Conservation (phyloP, 2,329 filamentous ascomycete species). For the Beauveria scarabaeidicola region DNA sequence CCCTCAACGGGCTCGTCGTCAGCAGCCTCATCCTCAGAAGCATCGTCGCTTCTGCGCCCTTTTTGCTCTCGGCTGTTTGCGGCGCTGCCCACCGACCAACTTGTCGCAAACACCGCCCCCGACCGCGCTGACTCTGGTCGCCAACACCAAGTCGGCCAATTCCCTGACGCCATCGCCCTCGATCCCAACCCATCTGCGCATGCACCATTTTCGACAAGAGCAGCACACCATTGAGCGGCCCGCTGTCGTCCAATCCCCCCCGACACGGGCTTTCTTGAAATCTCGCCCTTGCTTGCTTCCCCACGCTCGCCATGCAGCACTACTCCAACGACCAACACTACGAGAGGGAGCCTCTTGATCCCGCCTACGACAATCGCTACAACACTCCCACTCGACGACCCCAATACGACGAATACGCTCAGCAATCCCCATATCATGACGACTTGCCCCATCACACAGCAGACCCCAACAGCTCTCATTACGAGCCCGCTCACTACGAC, state of each 20-base stretch:
- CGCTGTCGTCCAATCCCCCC: not conserved
- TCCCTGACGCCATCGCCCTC: not conserved
- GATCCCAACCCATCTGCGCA: not conserved
- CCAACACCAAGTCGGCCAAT: not conserved
- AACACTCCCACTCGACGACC: slow-evolving; percentile 4
- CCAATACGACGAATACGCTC: slow-evolving; percentile 1
- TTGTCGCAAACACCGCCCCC: not conserved
- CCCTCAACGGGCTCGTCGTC: not conserved
- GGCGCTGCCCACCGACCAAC: not conserved
- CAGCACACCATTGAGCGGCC: not conserved
- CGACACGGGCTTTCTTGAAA: not conserved
- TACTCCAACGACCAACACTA: slow-evolving; percentile 23
- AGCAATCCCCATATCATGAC: slow-evolving; percentile 21
- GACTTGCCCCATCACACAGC: slow-evolving; percentile 11
- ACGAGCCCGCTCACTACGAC: slow-evolving; percentile 7
- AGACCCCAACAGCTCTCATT: slow-evolving; percentile 2
- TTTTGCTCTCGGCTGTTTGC: not conserved
- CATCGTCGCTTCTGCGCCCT: too few species aligned
- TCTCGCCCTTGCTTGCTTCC: not conserved
- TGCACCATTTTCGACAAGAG: not conserved
- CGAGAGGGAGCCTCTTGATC: slow-evolving; percentile 29
- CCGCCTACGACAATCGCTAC: slow-evolving; percentile 12
- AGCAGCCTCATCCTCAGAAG: not conserved
- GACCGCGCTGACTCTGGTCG: not conserved
- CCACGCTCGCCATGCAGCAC: slow-evolving; percentile 22